These are phyloP conservation scores for Sonneratia alba DNA, from an alignment of 345 rosid species.

Conservation along the genomic window DNA sequence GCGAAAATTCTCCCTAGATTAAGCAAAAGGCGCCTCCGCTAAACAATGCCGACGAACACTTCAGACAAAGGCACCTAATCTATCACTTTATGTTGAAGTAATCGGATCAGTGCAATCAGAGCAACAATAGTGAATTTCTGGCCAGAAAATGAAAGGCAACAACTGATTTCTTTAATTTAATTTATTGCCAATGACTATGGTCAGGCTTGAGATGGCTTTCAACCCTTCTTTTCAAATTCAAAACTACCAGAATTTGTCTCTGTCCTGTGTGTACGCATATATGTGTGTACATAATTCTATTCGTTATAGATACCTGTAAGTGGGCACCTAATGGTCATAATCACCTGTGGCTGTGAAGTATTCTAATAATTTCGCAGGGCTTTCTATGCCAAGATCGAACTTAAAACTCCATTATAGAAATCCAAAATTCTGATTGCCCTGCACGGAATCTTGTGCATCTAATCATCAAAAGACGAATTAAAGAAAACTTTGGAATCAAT, in stretches of 20 bases:
- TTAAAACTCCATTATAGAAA: too few species aligned
- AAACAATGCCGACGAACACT: not conserved
- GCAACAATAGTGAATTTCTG: not conserved
- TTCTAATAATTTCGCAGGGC: too few species aligned
- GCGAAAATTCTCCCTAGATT: not conserved
- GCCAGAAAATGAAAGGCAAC: not conserved
- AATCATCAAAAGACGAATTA: too few species aligned
- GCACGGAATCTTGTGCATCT: too few species aligned
- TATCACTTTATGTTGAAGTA: not conserved
- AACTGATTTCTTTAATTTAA: not conserved
- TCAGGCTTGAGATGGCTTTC: not conserved
- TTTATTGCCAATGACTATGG: not conserved
- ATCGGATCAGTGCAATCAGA: not conserved
- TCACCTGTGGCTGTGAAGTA: not conserved
- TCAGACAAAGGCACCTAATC: not conserved
- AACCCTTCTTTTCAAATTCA: not conserved
- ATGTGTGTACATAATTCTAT: not conserved
- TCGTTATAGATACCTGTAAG: not conserved
- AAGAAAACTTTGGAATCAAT: too few species aligned
- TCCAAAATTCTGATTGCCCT: too few species aligned
- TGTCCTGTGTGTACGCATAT: not conserved
- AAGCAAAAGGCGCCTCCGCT: not conserved
- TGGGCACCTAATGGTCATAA: conserved; percentile 1
- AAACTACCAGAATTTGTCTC: not conserved
- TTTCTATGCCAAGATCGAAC: too few species aligned